Conservation (phyloP, 176 grass and related monocot species). For the Carex myosuroides region DNA sequence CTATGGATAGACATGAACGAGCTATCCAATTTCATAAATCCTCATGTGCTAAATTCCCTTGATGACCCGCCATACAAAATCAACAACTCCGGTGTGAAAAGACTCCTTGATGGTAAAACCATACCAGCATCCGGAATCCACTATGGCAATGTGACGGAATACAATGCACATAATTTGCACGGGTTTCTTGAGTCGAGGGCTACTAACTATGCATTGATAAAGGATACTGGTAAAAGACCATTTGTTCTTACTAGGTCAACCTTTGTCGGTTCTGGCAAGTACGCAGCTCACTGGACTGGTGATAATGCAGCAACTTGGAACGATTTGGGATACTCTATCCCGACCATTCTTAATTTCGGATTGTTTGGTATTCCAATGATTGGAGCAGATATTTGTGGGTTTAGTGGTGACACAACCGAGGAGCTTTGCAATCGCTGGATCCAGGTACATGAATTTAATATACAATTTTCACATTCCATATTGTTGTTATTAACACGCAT, state of each 20-base stretch:
- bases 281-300: constrained; percentile 73
- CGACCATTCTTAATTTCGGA: constrained; percentile 64
- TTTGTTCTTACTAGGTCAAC: constrained; percentile 80
- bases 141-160: constrained; percentile 51
- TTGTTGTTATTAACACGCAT: too few relatives aligned
- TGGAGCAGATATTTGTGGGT: constrained; percentile 87
- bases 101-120: constrained; percentile 47
- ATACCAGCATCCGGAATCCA: constrained; percentile 56
- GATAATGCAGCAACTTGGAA: constrained; percentile 60
- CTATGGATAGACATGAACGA: constrained; percentile 98
- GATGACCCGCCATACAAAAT: constrained; percentile 76
- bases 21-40: constrained; percentile 59
- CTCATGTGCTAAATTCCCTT: constrained; percentile 31
- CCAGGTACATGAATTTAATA: constrained; percentile 37
- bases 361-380: constrained; percentile 84
- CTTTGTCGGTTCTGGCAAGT: constrained; percentile 69
- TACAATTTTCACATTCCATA: background rate
- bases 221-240: constrained; percentile 50
- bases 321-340: constrained; percentile 58
- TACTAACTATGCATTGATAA: constrained; percentile 41
- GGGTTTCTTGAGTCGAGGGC: constrained; percentile 61
- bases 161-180: constrained; percentile 75
- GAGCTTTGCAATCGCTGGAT: constrained; percentile 89
- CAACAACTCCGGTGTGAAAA: constrained; percentile 52
- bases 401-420: constrained; percentile 51